Evolutionary conservation across 192 early-diverging fungal species (phyloP).

Genomic region (Coemansia sp.): DNA sequence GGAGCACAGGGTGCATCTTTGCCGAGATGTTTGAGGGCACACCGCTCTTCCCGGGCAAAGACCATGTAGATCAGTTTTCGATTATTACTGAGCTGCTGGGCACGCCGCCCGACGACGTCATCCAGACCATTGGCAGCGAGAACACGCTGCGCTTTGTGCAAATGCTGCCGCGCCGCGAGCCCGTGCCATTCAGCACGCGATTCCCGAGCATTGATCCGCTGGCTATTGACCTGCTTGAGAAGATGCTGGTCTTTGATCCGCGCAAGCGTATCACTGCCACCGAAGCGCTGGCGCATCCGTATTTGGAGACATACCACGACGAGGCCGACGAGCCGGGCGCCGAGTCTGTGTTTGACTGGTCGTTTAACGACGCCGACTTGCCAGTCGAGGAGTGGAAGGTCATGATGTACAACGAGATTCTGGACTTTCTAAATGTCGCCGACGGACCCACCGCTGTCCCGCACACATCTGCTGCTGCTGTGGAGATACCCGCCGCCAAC

Average conservation of each 20-base stretch:
- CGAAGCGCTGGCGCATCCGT: conserved; percentile 86
- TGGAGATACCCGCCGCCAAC: not conserved
- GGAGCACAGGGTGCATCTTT: conserved; percentile 94
- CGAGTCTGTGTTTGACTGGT: conserved; percentile 87
- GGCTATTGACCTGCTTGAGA: conserved; percentile 84
- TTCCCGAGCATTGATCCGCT: conserved; percentile 78
- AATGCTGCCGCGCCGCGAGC: conserved; percentile 76
- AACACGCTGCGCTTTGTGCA: conserved; percentile 92
- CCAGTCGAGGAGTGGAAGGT: conserved; percentile 85
- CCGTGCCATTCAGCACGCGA: conserved; percentile 76
- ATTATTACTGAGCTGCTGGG: conserved; percentile 91
- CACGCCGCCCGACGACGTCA: conserved; percentile 88
- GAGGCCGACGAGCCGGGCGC: conserved; percentile 83
- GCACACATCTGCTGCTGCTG: conserved; percentile 12
- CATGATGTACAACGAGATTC: conserved; percentile 85
- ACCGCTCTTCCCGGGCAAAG: conserved; percentile 92
- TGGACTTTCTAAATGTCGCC: conserved; percentile 67
- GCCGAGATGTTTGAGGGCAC: conserved; percentile 96
- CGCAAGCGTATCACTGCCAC: conserved; percentile 83
- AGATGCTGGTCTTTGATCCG: conserved; percentile 93
- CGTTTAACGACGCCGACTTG: conserved; percentile 88
- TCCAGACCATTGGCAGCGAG: conserved; percentile 89
- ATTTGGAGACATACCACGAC: conserved; percentile 89
- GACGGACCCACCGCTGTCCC: conserved; percentile 38
- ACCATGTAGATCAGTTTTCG: conserved; percentile 93